Evolutionary conservation across 139 green algal species (phyloP).

Genomic region (Chlamydomonas schloesseri): DNA sequence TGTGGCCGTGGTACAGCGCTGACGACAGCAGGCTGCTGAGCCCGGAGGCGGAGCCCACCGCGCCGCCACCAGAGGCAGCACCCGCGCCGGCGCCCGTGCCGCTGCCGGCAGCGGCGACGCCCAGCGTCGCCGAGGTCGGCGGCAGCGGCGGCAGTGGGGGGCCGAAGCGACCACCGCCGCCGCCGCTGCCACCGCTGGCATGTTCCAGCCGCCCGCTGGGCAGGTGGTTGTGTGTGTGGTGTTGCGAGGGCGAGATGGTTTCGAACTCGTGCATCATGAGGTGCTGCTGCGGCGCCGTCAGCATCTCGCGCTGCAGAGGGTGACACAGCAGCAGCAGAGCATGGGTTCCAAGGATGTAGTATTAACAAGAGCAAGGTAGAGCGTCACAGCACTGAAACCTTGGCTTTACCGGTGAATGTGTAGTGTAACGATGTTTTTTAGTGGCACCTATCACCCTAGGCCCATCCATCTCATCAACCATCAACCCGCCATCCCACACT

Average conservation of each 20-base stretch:
- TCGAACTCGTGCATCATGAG: neutral
- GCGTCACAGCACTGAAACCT: too few species aligned
- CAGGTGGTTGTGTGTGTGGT: too few species aligned
- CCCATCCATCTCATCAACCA: too few species aligned
- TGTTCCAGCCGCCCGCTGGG: too few species aligned
- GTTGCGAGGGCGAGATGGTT: too few species aligned
- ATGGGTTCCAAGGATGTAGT: too few species aligned
- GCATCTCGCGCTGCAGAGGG: neutral
- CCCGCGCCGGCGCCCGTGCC: neutral
- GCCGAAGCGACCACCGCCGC: neutral
- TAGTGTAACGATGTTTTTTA: too few species aligned
- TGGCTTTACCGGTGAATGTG: too few species aligned
- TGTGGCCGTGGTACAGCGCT: neutral
- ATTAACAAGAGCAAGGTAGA: too few species aligned
- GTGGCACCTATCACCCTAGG: too few species aligned
- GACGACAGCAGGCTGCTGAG: conserved; percentile 2
- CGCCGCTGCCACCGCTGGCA: neutral
- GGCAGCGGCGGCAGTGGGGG: conserved; percentile 3
- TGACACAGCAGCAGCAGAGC: too few species aligned
- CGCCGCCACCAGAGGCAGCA: neutral
- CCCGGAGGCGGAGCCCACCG: neutral
- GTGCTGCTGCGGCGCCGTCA: conserved; percentile 4
- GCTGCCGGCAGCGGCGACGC: neutral
- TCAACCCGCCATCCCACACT: too few species aligned
- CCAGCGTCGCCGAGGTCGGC: neutral